Evolutionary conservation across 257 asterid species (phyloP), one percentile per base, ranked within the genome.

Genomic region (Petunia secreta): DNA sequence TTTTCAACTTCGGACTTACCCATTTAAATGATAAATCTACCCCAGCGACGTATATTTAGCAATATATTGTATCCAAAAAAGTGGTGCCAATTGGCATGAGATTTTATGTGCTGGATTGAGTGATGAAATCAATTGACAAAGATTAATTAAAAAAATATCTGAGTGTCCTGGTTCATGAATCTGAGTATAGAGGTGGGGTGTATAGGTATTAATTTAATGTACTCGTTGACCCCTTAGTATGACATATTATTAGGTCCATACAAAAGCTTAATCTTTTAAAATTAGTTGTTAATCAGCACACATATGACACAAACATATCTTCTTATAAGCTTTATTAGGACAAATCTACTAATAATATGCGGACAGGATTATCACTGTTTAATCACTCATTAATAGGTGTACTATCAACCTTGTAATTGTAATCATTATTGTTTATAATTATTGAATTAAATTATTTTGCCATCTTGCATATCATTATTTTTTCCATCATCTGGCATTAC

Each of bases 281-380:
- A 71, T 71, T 71, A 25, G 77, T 71, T 71, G 77, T 71, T 71
- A 71, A 71, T 71, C 10, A 48, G 77, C 77, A 48, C 77, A 48
- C 43, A 71, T 46, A 46, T 48, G 77, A 10, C 60, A 48, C 43
- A 48, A 71, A 16, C 77, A 69, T 48, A 71, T 5, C 77, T 48
- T 69, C 76, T 69, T 9, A 46, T 69, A n/a, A 68, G 34, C 43
- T 50, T 34, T 71, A 46, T 10, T 71, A 16, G 6, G 60, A 71
- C 41, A 9, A 48, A 46, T 48, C 60, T 2, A 71, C 77, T 48
- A 48, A 34, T 71, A 71, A 71, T 48, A 71, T 71, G 14, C 43
- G 43, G 4, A 71, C 77, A 48, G 16, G 25, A 48, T 48, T 34
- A 71, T 71, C 60, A 34, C 44, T 48, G 55, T 46, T 25, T 69